Base-by-base conservation (phyloP, 805 yeast genomes). In the Dipodascus geniculatus region DNA sequence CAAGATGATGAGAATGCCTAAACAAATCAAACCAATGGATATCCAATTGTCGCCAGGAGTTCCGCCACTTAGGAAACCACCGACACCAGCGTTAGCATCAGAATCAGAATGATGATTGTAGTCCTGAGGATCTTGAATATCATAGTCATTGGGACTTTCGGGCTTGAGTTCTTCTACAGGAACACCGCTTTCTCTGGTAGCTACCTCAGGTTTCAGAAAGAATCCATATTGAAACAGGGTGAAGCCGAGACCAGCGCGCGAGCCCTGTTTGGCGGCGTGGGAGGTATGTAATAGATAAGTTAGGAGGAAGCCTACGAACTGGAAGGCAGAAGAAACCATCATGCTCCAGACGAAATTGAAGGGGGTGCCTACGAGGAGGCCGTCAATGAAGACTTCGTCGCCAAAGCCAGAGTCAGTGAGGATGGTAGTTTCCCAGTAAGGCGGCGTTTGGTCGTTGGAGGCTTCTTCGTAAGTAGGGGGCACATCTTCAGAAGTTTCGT, bases 261-360 rank as follows among this genome's bases (percentile, higher is more conserved):
- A 84, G 2, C 99, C 99, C 63, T 90, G 90, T 65, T 87, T 88
- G 2, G 97, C 96, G 3, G 98, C 97, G 66, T 93, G 99, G 1
- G 97, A 87, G 0, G 98, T 91, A 68, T 93, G 98, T 53, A 93
- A 73, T 48, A 91, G 71, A 65, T 90, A 93, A 4, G 98, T 90
- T 53, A 91, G 74, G 47, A 93, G 74, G 69, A 93, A 93, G 2
- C 99, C 99, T 31, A 91, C 84, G 66, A 86, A 87, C 68, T 91
- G 96, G 73, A 93, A 93, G 44, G 95, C 84, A n/a, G 87, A 77
- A 22, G 96, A 82, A 1, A 93, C 95, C 60, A 88, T 75, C 60
- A 82, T 75, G 69, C 90, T 91, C 98, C 99, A 91, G 3, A 87
- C 69, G 62, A 90, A 83, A 63, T 87, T 87, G 38, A 95, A 81